Evolutionary conservation across 2,329 filamentous ascomycete genomes (phyloP).

Genomic region (Pseudogymnoascus sp.): DNA sequence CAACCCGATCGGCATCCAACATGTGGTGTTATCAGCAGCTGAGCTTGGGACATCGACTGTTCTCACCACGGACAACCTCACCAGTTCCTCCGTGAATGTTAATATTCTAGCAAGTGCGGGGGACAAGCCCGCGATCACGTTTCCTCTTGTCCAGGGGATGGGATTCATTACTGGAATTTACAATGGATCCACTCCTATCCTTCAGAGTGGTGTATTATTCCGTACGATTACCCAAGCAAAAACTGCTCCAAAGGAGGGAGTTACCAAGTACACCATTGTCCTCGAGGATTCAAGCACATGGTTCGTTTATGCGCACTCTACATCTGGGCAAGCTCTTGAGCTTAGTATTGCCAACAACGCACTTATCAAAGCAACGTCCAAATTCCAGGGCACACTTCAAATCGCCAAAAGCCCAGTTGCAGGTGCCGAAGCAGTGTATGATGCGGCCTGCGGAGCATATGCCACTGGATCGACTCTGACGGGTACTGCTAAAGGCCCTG

Average conservation of each 20-base stretch:
- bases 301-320: conserved; percentile 70
- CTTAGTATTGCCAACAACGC: conserved; percentile 61
- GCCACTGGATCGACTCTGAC: conserved; percentile 56
- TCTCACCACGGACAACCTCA: conserved; percentile 47
- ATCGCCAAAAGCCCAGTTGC: conserved; percentile 66
- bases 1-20: conserved; percentile 76
- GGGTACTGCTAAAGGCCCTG: conserved; percentile 51
- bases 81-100: conserved; percentile 56
- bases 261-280: conserved; percentile 68
- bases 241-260: conserved; percentile 51
- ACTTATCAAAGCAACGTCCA: conserved; percentile 54
- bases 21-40: conserved; percentile 68
- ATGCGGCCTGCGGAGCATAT: conserved; percentile 70
- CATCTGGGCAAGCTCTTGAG: conserved; percentile 52
- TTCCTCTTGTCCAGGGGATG: conserved; percentile 86
- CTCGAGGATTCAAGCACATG: conserved; percentile 69
- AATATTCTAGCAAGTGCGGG: conserved; percentile 53
- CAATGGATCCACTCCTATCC: conserved; percentile 58
- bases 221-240: conserved; percentile 53
- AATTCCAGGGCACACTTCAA: conserved; percentile 75
- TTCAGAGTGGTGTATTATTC: conserved; percentile 72
- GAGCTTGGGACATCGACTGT: conserved; percentile 60
- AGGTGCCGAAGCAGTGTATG: conserved; percentile 61
- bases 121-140: conserved; percentile 56
- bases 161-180: conserved; percentile 77